Evolutionary conservation across 2,329 filamentous ascomycete species (phyloP).

Genomic region (Colletotrichum spinosum): DNA sequence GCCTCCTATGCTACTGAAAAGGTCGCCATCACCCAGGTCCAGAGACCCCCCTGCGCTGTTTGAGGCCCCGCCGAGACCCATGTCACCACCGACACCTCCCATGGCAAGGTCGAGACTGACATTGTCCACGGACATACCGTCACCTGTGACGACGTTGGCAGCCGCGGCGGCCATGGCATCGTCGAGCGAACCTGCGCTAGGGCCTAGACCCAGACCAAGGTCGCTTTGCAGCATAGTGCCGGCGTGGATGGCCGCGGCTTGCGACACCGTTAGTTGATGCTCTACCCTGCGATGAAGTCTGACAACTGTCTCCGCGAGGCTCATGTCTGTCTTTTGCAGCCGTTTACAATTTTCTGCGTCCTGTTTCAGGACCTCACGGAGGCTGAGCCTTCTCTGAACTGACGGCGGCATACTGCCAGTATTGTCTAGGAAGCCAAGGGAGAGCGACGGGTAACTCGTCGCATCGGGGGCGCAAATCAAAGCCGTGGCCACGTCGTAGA

Average conservation of each 20-base stretch:
- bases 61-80: constrained; percentile 51
- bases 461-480: constrained; percentile 76
- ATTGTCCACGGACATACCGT: constrained; percentile 54
- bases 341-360: constrained; percentile 69
- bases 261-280: constrained; percentile 65
- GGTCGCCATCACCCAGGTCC: constrained; percentile 48
- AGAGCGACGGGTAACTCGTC: constrained; percentile 54
- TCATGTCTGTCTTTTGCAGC: constrained; percentile 66
- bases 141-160: constrained; percentile 47
- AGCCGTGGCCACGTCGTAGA: constrained; percentile 76
- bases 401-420: constrained; percentile 49
- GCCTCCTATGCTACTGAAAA: constrained; percentile 52
- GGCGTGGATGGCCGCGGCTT: constrained; percentile 48
- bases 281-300: constrained; percentile 74
- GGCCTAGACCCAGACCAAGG: constrained; percentile 54
- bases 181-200: constrained; percentile 46
- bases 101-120: constrained; percentile 61
- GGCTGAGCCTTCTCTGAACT: constrained; percentile 62
- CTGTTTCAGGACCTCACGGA: constrained; percentile 69
- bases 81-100: constrained; percentile 53
- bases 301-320: constrained; percentile 70
- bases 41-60: constrained; percentile 51
- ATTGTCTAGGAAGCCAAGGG: constrained; percentile 48
- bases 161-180: constrained; percentile 56
- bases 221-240: constrained; percentile 57